Evolutionary conservation across 306 rosid species (phyloP), one percentile per base, ranked within the genome.

Genomic region (Hippophae gyantsensis): DNA sequence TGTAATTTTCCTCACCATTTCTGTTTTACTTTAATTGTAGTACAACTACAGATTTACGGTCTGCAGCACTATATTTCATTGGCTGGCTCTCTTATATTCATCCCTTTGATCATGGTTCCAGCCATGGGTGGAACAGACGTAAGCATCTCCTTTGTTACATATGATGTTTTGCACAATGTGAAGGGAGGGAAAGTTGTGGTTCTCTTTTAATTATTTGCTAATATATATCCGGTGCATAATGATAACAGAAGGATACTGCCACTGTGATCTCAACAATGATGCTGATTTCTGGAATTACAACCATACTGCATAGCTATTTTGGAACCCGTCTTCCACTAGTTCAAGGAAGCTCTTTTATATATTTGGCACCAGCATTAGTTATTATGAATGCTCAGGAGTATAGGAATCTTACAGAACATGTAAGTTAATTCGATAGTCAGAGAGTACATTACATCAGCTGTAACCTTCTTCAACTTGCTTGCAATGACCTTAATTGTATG

Each of bases 311-410:
- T 66, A 71, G 84, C 51, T 83, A 68, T 82, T 83, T 92, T 49
- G 98, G 98, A 62, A 87, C 98, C 6, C 84, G 96, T 10, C 76
- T 92, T 62, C 98, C 98, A 38, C 73, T 92, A 70, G 96, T 92
- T 74, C 98, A 92, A 78, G 98, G 98, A 79, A 92, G 95, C 75
- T 92, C 98, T 8, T 87, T 87, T 77, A 87, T 87, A 55, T 85
- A 83, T 81, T 77, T 92, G 73, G 96, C 98, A 32, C 95, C 98
- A 0, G 98, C 90, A 18, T 62, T 92, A 60, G 83, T 85, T 38
- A 78, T 92, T 69, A 79, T 80, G 47, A 87, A 92, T 77, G 81
- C 98, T 61, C 82, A 78, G 74, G 95, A 87, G 65, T 82, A 68
- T 73, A 85, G 96, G 54, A 80, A 86, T 73, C 94, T 90, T 52